Evolutionary conservation across 768 basidiomycete species (phyloP).

Genomic region (Suillus ampliporus): DNA sequence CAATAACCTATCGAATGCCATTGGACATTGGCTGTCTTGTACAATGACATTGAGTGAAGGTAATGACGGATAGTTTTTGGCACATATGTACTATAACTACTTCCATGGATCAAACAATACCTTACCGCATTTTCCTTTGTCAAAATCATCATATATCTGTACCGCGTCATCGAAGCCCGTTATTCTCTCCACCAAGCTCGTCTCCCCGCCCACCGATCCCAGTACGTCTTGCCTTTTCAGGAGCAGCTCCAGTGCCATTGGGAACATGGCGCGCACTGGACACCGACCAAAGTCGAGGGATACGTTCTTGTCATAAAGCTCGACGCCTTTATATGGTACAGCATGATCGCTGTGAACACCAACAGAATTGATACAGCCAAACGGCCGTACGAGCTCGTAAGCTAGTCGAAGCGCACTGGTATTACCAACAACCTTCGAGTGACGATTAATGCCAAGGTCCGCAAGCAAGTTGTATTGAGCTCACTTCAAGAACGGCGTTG

Average conservation of each 20-base stretch:
- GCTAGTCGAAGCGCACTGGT: slow-evolving; percentile 65
- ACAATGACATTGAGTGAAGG: not conserved
- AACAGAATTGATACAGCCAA: slow-evolving; percentile 77
- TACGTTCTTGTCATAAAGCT: slow-evolving; percentile 79
- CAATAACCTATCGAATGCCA: not conserved
- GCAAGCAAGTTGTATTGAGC: slow-evolving; percentile 10
- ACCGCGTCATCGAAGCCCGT: slow-evolving; percentile 62
- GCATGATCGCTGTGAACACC: slow-evolving; percentile 66
- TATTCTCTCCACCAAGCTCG: slow-evolving; percentile 71
- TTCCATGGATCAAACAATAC: slow-evolving; percentile 80
- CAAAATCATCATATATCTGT: slow-evolving; percentile 67
- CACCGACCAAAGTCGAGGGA: slow-evolving; percentile 84
- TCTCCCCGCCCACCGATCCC: slow-evolving; percentile 65
- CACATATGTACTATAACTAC: slow-evolving; percentile 22
- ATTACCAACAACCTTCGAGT: slow-evolving; percentile 69
- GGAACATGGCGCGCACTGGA: slow-evolving; percentile 80
- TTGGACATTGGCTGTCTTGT: not conserved
- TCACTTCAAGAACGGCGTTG: slow-evolving; percentile 71
- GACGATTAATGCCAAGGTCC: not conserved
- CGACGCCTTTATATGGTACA: slow-evolving; percentile 59
- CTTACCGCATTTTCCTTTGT: slow-evolving; percentile 76
- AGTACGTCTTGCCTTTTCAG: slow-evolving; percentile 75
- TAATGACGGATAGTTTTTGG: not conserved
- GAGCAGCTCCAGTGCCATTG: slow-evolving; percentile 69
- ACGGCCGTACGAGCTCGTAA: slow-evolving; percentile 74